Evolutionary conservation across 148 eudicot species (phyloP).

Genomic region (Spergularia marina): DNA sequence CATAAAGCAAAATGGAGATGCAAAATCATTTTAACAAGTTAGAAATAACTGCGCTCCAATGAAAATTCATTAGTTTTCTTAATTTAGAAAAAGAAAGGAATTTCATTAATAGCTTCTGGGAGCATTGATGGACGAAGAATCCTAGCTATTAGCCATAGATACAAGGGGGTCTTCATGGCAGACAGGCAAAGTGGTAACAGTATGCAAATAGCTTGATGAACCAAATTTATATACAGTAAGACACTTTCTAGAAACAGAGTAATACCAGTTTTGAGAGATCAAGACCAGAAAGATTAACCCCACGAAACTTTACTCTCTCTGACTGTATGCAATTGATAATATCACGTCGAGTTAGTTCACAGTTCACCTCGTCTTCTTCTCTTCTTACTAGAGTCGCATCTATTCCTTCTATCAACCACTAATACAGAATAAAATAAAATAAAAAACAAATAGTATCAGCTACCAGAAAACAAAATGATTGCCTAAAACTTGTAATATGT

Average conservation of each 20-base stretch:
- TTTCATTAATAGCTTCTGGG: not conserved
- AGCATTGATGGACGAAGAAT: not conserved
- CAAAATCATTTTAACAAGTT: not conserved
- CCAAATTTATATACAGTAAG: not conserved
- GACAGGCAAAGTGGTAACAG: not conserved
- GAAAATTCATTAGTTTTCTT: not conserved
- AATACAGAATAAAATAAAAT: conserved; percentile 4
- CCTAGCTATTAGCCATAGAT: not conserved
- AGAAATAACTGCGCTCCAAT: not conserved
- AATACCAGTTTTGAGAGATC: conserved; percentile 95
- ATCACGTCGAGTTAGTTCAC: conserved; percentile 80
- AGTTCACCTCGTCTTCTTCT: conserved; percentile 58
- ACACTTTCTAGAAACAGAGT: conserved; percentile 8
- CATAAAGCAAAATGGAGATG: not conserved
- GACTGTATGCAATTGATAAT: conserved; percentile 91
- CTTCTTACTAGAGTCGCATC: conserved; percentile 52
- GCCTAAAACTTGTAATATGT: not conserved
- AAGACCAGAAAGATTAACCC: conserved; percentile 85
- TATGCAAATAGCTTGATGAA: conserved; percentile 3
- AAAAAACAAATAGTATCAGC: not conserved
- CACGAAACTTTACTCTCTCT: conserved; percentile 80
- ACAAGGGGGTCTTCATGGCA: not conserved
- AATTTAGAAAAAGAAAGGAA: not conserved
- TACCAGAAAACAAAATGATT: not conserved
- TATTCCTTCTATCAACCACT: conserved; percentile 76